Evolutionary conservation across 1,284 basidiomycete species (phyloP), one percentile per base, ranked within the genome.

Genomic region (Inonotus hispidus): DNA sequence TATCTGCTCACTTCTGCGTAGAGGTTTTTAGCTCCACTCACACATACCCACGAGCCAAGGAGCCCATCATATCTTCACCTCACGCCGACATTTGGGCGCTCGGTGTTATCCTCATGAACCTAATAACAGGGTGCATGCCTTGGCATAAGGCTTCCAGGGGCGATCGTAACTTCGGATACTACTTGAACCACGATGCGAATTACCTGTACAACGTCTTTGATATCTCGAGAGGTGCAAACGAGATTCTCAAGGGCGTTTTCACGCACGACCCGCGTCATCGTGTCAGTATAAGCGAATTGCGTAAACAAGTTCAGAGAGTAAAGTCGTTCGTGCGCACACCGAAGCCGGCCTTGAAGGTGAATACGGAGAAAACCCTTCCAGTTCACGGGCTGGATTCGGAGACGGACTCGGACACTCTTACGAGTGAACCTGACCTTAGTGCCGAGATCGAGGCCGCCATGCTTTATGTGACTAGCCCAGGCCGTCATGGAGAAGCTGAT

Each of bases 21-120:
- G 96, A 98, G 75, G 98, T 95, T 73, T 92, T 96, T 74, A 94
- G 94, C 58, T 92, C 90, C 64, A 79, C 86, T 53, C 90, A 88
- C 69, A 83, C 83, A 37, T 81, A 82, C 23, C 80, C 78, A 57
- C 80, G 32, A 32, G 32, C 85, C 74, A 75, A 82, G 70, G 98
- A 98, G 32, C 32, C 32, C 32, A 32, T 32, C 32, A 32, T 32
- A 77, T 92, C 88, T 19, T 94, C 95, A 14, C 82, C 85, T 68
- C 85, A 84, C 71, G 97, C 96, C 75, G 96, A 99, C 75, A 85
- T 99, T 66, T 99, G 97, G 96, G 96, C 96, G 23, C 82, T 99
- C 63, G 96, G 96, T 47, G 95, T 99, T 69, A 89, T 92, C 65
- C 88, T 99, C 53, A 88, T 98, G 72, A 98, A 98, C 74, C 85